Conservation (phyloP, 768 basidiomycete genomes). For the Phylloporus rhodoxanthus region DNA sequence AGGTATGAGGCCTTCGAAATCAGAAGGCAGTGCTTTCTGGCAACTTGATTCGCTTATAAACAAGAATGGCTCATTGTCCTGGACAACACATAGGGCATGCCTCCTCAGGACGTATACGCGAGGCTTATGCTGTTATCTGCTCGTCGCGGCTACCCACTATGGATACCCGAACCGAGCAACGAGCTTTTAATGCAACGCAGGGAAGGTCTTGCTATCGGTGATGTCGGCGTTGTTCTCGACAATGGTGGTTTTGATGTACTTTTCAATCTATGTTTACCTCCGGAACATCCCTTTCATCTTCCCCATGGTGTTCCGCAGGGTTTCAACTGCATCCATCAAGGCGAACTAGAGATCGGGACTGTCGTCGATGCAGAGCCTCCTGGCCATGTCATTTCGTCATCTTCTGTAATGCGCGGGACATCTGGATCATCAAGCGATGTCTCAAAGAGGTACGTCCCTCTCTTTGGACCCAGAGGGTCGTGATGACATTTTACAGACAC, state of each 20-base stretch:
- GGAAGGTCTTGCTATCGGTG: conserved; percentile 30
- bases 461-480: too few species aligned
- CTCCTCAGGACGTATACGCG: not conserved
- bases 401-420: not conserved
- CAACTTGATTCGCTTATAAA: too few species aligned
- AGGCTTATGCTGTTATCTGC: not conserved
- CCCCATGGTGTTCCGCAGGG: conserved; percentile 19
- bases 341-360: conserved; percentile 6
- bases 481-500: not conserved
- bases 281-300: conserved; percentile 18
- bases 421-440: not conserved
- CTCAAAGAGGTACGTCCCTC: not conserved
- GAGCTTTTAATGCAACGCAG: conserved; percentile 19
- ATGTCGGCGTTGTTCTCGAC: conserved; percentile 27
- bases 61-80: too few species aligned
- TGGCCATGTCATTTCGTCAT: conserved; percentile 1
- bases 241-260: conserved; percentile 31
- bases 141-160: conserved; percentile 10
- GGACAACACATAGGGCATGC: not conserved
- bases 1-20: too few species aligned
- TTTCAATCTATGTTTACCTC: conserved; percentile 27
- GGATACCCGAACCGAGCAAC: conserved; percentile 14
- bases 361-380: not conserved
- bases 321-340: conserved; percentile 17
- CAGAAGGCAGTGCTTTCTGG: too few species aligned